Evolutionary conservation across 306 rosid species (phyloP).

Genomic region (Prunus mume): DNA sequence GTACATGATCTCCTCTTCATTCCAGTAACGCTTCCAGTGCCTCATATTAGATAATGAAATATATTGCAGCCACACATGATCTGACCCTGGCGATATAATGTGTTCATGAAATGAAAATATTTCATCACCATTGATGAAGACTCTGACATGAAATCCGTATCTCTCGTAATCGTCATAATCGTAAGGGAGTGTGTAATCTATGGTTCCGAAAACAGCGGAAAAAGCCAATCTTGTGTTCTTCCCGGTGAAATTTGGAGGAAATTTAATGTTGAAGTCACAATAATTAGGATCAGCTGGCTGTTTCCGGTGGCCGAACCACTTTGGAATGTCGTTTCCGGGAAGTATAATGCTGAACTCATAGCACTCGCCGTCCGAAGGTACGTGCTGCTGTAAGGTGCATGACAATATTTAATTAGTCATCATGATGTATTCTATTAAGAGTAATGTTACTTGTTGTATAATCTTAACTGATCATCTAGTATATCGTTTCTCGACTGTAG

Average conservation of each 20-base stretch:
- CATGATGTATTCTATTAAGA: too few relatives aligned
- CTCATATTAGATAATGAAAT: conserved; percentile 6
- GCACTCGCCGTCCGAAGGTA: neutral
- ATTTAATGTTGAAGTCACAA: neutral
- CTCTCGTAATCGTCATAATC: neutral
- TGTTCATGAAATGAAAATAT: neutral
- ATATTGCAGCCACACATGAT: conserved; percentile 15
- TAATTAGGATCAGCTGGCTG: neutral
- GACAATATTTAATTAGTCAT: too few relatives aligned
- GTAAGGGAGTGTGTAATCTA: neutral
- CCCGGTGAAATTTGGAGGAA: conserved; percentile 14
- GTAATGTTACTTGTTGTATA: too few relatives aligned
- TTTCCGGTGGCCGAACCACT: neutral
- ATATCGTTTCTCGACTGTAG: too few relatives aligned
- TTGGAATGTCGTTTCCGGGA: neutral
- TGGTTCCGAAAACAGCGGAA: neutral
- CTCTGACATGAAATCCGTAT: neutral
- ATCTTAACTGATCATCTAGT: too few relatives aligned
- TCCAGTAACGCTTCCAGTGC: neutral
- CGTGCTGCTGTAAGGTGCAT: neutral
- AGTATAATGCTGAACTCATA: neutral
- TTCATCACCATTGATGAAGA: neutral
- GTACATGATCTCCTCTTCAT: neutral
- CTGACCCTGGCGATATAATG: neutral
- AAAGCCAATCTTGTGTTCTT: conserved; percentile 4